Base-by-base conservation (phyloP, 805 yeast genomes). In the Wickerhamiella azymoides region DNA sequence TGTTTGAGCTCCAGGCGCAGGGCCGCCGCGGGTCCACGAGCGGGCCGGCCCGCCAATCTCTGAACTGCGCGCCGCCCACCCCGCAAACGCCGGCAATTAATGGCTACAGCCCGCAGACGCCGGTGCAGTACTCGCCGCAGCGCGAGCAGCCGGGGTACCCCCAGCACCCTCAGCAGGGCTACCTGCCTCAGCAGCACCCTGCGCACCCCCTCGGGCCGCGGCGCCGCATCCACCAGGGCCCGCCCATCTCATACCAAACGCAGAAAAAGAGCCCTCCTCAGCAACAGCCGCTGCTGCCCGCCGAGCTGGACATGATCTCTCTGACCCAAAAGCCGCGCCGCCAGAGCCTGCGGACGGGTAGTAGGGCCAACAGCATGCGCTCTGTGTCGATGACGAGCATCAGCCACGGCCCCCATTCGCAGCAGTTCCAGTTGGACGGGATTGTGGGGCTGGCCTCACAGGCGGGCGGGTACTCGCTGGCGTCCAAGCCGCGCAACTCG, bases 221-320 rank as follows among this genome's bases (percentile, higher is more conserved):
- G 9, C 11, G 30, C n/a, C 8, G 33, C 5, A 14, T 5, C 8
- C 3, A 30, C 33, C 33, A 30, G 3, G 33, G 33, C 14, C 33
- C 33, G 16, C 33, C 33, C 14, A 30, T 61, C 57, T 75, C 78
- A 53, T 75, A 80, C 38, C 82, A 59, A 2, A 80, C 70, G 50
- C 96, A 72, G 95, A 16, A 86, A 65, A 8, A 84, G 33, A 26
- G 13, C 3, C 28, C 28, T 11, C 16, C 14, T 14, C 16, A 13
- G 33, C 33, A 30, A n/a, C 27, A 26, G n/a, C 26, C 37, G 13
- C 28, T 39, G 73, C 30, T 68, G 57, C 45, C 67, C 7, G 43
- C 32, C 11, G 33, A 44, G 14, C 39, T 44, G 21, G 47, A 44
- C 17, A 44, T 44, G 47, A 39, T 44, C 43, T 36, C 47, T 18